Conservation (phyloP, 1,139 yeast genomes). For the Hansenula sp. region DNA sequence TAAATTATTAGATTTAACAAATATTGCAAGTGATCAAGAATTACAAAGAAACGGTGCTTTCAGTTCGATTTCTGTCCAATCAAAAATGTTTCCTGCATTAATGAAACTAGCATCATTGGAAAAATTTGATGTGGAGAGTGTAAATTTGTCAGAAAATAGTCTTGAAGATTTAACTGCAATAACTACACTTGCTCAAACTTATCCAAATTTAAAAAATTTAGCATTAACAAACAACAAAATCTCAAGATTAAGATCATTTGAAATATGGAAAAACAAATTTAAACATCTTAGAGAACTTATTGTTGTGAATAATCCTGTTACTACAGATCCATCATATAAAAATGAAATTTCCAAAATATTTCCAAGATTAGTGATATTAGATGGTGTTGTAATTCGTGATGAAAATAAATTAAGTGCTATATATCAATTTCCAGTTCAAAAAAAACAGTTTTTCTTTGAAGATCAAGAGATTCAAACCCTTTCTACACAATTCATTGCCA, state of each 20-base stretch:
- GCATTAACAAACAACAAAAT: constrained; percentile 77
- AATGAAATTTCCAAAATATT: constrained; percentile 64
- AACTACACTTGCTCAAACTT: constrained; percentile 65
- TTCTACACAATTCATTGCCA: constrained; percentile 71
- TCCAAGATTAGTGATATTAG: constrained; percentile 74
- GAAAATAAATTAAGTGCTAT: constrained; percentile 53
- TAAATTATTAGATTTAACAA: constrained; percentile 68
- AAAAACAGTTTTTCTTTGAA: constrained; percentile 69
- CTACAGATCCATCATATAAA: constrained; percentile 45
- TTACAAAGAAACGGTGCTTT: constrained; percentile 64
- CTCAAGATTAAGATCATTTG: constrained; percentile 53
- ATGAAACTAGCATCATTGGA: constrained; percentile 70
- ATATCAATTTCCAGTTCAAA: constrained; percentile 47
- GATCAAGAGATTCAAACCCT: constrained; percentile 66
- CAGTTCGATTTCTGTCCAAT: constrained; percentile 47
- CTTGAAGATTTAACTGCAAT: constrained; percentile 60
- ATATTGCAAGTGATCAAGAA: constrained; percentile 61
- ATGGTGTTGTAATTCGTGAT: constrained; percentile 75
- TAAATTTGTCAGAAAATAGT: constrained; percentile 70
- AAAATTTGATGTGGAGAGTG: constrained; percentile 54
- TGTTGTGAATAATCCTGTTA: constrained; percentile 73
- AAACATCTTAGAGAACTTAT: constrained; percentile 70
- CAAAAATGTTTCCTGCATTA: constrained; percentile 88
- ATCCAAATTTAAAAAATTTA: constrained; percentile 71
- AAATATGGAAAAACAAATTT: constrained; percentile 76